A percentile compares a stretch with the other conserved stretches of the same genome.
These are phyloP conservation scores for Russula sp. DNA, from an alignment of 768 basidiomycete genomes.

Conservation along the genomic window DNA sequence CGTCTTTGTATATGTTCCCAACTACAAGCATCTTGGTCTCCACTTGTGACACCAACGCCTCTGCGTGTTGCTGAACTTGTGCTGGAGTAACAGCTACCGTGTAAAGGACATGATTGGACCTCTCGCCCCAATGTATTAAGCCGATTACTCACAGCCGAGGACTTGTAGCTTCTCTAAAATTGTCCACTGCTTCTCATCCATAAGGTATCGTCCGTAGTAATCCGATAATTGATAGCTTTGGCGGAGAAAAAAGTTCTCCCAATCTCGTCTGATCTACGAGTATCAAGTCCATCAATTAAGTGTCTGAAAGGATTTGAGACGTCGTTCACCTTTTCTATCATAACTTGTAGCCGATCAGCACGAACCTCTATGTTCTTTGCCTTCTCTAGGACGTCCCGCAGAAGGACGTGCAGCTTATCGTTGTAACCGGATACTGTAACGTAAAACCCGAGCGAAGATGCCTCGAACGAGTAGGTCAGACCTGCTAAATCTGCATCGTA, in stretches of 20 bases:
- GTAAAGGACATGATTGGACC: neutral
- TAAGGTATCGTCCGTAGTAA: constrained; percentile 63
- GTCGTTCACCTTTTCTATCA: constrained; percentile 70
- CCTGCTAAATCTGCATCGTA: constrained; percentile 94
- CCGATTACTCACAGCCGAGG: constrained; percentile 53
- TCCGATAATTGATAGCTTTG: constrained; percentile 77
- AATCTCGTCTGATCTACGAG: constrained; percentile 60
- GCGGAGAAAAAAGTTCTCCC: constrained; percentile 81
- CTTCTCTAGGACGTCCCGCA: constrained; percentile 62
- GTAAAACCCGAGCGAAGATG: constrained; percentile 57
- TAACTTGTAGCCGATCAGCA: constrained; percentile 66
- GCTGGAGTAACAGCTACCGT: constrained; percentile 58
- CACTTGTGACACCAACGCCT: constrained; percentile 51
- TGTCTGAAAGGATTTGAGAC: neutral
- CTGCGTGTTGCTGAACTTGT: constrained; percentile 59
- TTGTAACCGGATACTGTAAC: constrained; percentile 79
- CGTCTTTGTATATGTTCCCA: constrained; percentile 83
- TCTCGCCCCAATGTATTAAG: neutral
- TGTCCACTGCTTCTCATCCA: constrained; percentile 69
- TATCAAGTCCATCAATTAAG: neutral
- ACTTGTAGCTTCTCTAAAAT: constrained; percentile 69
- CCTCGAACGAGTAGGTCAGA: constrained; percentile 60
- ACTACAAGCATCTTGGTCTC: constrained; percentile 67
- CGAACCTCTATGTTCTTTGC: constrained; percentile 56
- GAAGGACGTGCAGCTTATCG: constrained; percentile 77